A percentile compares a stretch with the other conserved stretches of the same genome.
phyloP scores from a whole-genome alignment of 805 yeast species.

The Naumovozyma baii region DNA sequence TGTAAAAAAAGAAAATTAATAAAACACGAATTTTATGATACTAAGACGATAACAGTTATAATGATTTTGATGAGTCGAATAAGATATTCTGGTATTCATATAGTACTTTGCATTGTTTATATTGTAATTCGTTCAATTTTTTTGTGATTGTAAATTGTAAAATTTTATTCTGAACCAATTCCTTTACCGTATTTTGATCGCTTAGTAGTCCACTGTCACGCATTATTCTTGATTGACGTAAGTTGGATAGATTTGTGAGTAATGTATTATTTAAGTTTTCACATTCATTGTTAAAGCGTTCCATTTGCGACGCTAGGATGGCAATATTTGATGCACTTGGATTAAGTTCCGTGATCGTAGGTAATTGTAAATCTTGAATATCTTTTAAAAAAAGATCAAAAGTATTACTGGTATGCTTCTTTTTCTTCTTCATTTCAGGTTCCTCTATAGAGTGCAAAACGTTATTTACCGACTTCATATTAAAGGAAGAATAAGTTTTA shows the following conservation, averaged over 20 bases:
- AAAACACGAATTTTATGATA: too few relatives aligned
- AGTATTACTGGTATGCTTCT: background rate
- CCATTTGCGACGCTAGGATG: slow-evolving; percentile 2
- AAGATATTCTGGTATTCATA: background rate
- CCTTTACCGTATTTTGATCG: background rate
- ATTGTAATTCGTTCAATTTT: slow-evolving; percentile 19
- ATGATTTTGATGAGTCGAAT: too few relatives aligned
- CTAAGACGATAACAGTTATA: too few relatives aligned
- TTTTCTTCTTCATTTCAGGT: background rate
- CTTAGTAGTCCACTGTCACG: background rate
- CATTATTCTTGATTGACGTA: background rate
- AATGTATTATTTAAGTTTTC: slow-evolving; percentile 11
- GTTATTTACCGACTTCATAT: background rate
- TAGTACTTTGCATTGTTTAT: slow-evolving; percentile 11
- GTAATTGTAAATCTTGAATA: background rate
- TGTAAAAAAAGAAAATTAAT: too few relatives aligned
- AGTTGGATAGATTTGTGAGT: background rate
- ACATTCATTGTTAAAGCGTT: slow-evolving; percentile 12
- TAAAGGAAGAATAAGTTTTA: background rate
- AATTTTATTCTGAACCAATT: background rate
- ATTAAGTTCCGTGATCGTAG: background rate
- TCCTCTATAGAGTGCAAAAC: background rate
- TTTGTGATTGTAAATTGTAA: slow-evolving; percentile 8
- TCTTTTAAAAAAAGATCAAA: background rate
- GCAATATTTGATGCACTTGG: background rate